Percentiles rank a stretch among this genome's conserved stretches.
phyloP scores from a whole-genome alignment of 805 yeast genomes.

The Candida sithepensis region DNA sequence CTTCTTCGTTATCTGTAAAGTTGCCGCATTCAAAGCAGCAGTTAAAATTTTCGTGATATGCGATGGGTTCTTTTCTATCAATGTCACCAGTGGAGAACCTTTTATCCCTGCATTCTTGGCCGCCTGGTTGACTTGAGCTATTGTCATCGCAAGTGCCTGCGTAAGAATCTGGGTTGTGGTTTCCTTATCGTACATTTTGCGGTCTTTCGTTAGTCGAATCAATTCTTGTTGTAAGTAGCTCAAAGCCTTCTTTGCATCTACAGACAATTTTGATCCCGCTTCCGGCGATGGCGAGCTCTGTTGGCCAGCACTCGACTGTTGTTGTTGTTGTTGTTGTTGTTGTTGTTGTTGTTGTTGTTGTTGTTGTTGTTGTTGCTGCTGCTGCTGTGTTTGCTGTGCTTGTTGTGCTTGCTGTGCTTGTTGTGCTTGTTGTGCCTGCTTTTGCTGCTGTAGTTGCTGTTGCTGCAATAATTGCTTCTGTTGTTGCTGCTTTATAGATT shows the following conservation, averaged over 20 bases:
- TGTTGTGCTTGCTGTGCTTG: neutral
- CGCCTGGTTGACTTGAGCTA: slow-evolving; percentile 83
- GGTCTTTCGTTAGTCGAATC: slow-evolving; percentile 71
- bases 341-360: slow-evolving; percentile 13
- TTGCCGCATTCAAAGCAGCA: slow-evolving; percentile 77
- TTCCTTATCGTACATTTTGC: slow-evolving; percentile 73
- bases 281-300: slow-evolving; percentile 2
- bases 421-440: neutral
- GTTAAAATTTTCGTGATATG: slow-evolving; percentile 76
- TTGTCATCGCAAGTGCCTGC: slow-evolving; percentile 88
- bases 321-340: slow-evolving; percentile 6
- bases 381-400: slow-evolving; percentile 7
- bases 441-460: neutral
- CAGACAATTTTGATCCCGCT: slow-evolving; percentile 37
- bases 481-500: slow-evolving; percentile 18
- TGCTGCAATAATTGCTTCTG: slow-evolving; percentile 22
- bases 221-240: slow-evolving; percentile 84
- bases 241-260: slow-evolving; percentile 69
- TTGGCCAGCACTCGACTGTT: neutral
- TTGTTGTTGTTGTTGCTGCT: slow-evolving; percentile 5
- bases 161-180: slow-evolving; percentile 82
- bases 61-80: slow-evolving; percentile 77
- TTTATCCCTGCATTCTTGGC: slow-evolving; percentile 82
- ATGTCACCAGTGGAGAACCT: slow-evolving; percentile 72
- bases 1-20: slow-evolving; percentile 56